Evolutionary conservation across 2,329 filamentous ascomycete genomes (phyloP).

Genomic region (Mollisiaceae sp.): DNA sequence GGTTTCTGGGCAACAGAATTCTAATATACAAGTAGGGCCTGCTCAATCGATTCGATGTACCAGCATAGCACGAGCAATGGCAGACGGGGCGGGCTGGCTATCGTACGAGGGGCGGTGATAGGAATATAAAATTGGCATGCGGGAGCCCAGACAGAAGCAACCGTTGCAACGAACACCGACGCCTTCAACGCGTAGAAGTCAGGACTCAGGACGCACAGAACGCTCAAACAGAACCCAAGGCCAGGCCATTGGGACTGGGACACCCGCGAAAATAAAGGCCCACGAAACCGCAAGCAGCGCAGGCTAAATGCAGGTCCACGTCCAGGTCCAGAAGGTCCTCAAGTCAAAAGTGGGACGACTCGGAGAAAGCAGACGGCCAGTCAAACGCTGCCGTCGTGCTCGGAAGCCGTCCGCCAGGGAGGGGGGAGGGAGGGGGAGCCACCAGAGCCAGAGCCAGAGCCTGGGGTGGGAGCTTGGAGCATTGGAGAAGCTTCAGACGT

Average conservation of each 20-base stretch:
- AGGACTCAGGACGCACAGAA: too few relatives aligned
- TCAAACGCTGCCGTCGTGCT: not conserved
- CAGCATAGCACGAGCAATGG: slow-evolving; percentile 3
- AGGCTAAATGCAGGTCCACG: slow-evolving; percentile 26
- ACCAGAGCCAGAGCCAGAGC: too few relatives aligned
- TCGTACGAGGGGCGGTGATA: slow-evolving; percentile 1
- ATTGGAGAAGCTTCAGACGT: not conserved
- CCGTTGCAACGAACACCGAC: too few relatives aligned
- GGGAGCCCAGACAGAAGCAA: slow-evolving; percentile 1
- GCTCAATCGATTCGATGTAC: not conserved
- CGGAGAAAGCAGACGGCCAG: slow-evolving; percentile 5
- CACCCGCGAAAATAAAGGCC: slow-evolving; percentile 1
- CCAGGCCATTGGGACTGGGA: slow-evolving; percentile 15
- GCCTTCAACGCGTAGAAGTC: too few relatives aligned
- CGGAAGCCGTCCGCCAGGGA: not conserved
- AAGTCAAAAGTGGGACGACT: not conserved
- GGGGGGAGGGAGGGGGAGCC: not conserved
- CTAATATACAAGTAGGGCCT: not conserved
- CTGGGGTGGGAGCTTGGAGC: not conserved
- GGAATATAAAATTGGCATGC: slow-evolving; percentile 2
- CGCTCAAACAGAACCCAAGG: slow-evolving; percentile 9
- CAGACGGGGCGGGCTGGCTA: not conserved
- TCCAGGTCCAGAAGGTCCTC: not conserved
- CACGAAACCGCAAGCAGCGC: slow-evolving; percentile 3
- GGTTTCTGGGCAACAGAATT: not conserved